These are phyloP conservation scores for Linnemannia exigua DNA, from an alignment of 192 early-diverging fungal species.

Conservation along the genomic window DNA sequence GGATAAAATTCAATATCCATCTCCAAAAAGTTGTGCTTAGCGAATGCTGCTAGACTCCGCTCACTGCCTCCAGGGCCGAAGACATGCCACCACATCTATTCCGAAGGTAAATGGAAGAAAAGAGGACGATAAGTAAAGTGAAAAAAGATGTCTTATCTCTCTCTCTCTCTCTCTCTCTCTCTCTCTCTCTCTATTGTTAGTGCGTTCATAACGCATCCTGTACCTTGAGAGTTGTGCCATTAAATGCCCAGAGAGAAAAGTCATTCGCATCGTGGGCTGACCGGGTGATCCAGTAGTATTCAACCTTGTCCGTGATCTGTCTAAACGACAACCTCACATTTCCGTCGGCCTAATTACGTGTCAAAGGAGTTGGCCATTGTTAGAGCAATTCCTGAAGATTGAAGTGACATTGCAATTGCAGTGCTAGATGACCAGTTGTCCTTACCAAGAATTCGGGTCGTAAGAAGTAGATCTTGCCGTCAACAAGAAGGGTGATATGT, in stretches of 20 bases:
- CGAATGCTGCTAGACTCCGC: slow-evolving; percentile 42
- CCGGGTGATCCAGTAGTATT: slow-evolving; percentile 82
- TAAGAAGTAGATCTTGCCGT: slow-evolving; percentile 77
- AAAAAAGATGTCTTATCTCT: no score
- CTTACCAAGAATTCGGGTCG: slow-evolving; percentile 66
- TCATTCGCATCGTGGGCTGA: slow-evolving; percentile 66
- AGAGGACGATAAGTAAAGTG: not conserved
- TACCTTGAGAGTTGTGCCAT: slow-evolving; percentile 76
- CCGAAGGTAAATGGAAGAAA: not conserved
- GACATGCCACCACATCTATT: slow-evolving; percentile 56
- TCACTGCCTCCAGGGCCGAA: slow-evolving; percentile 42
- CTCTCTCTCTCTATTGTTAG: no score
- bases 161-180: no score
- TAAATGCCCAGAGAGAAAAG: slow-evolving; percentile 80
- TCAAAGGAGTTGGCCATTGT: no score
- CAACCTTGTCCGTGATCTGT: slow-evolving; percentile 71
- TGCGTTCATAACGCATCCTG: not conserved
- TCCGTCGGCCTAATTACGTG: slow-evolving; percentile 30
- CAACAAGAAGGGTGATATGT: slow-evolving; percentile 75
- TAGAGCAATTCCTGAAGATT: no score
- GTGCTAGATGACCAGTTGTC: not conserved
- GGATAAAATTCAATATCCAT: slow-evolving; percentile 85
- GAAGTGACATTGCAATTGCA: not conserved
- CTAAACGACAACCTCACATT: slow-evolving; percentile 52
- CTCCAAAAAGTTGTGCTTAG: slow-evolving; percentile 60